Percentiles rank a stretch among this genome's conserved stretches.
phyloP scores from a whole-genome alignment of 768 basidiomycete species.

The Harrya chromipes region DNA sequence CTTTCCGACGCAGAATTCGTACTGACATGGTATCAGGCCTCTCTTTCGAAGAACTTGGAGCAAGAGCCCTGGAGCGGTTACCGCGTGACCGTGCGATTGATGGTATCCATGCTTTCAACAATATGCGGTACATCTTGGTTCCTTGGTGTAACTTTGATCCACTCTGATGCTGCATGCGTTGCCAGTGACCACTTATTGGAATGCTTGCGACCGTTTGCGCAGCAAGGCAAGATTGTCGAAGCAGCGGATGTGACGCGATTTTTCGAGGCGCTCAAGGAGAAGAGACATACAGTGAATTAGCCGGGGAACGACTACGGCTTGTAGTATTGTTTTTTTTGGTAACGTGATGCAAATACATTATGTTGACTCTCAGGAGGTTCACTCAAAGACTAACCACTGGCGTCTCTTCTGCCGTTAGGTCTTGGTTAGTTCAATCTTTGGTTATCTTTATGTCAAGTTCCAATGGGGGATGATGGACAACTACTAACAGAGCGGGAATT shows the following conservation, averaged over 20 bases:
- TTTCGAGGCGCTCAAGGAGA: conserved; percentile 53
- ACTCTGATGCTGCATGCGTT: conserved; percentile 1
- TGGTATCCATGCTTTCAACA: conserved; percentile 80
- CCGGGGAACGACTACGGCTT: no score
- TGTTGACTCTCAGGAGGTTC: no score
- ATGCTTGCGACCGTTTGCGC: conserved; percentile 77
- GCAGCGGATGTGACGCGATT: conserved; percentile 69
- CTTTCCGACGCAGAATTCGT: not conserved
- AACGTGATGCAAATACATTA: no score
- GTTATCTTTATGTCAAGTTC: no score
- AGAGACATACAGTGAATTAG: conserved; percentile 8
- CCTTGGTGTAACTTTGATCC: not conserved
- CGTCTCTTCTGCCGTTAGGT: no score
- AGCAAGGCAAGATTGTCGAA: conserved; percentile 69
- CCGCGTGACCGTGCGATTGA: conserved; percentile 82
- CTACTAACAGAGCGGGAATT: no score
- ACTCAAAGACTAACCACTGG: no score
- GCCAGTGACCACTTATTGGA: conserved; percentile 65
- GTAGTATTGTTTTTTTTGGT: no score
- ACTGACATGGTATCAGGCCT: conserved; percentile 43
- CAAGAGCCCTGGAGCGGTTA: conserved; percentile 69
- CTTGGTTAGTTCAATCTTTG: no score
- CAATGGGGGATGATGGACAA: no score
- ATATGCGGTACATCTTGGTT: conserved; percentile 59
- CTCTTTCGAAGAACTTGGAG: conserved; percentile 79